Percentiles rank a stretch among this genome's conserved stretches.
phyloP scores from a whole-genome alignment of 1,139 yeast species.

The Suzukiozyma palmioleophila region DNA sequence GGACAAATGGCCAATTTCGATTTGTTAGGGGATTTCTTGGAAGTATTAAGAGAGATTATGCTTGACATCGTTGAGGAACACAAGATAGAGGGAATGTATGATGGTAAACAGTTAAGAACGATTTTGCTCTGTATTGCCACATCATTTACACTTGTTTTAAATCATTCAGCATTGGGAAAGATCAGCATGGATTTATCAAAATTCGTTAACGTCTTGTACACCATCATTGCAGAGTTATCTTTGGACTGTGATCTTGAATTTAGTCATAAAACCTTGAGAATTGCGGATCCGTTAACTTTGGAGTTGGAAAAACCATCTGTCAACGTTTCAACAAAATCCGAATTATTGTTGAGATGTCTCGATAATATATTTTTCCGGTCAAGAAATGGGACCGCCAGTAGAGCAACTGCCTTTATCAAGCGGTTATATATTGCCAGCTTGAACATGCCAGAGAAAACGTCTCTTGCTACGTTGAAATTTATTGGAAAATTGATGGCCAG shows the following conservation, averaged over 20 bases:
- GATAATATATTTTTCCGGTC: slow-evolving; percentile 81
- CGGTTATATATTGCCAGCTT: slow-evolving; percentile 62
- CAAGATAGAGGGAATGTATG: slow-evolving; percentile 32
- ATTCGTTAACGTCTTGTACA: slow-evolving; percentile 71
- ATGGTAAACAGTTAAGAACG: slow-evolving; percentile 52
- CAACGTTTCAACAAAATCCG: slow-evolving; percentile 85
- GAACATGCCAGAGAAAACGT: slow-evolving; percentile 85
- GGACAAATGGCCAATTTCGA: slow-evolving; percentile 93
- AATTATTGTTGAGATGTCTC: slow-evolving; percentile 68
- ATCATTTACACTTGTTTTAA: slow-evolving; percentile 76
- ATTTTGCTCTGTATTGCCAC: slow-evolving; percentile 80
- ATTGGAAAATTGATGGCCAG: slow-evolving; percentile 70
- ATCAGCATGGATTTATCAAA: slow-evolving; percentile 63
- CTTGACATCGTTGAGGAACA: slow-evolving; percentile 38
- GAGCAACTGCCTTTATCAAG: slow-evolving; percentile 83
- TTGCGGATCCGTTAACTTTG: slow-evolving; percentile 65
- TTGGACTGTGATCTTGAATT: slow-evolving; percentile 83
- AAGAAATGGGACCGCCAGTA: slow-evolving; percentile 60
- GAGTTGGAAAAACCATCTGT: slow-evolving; percentile 59
- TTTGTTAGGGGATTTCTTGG: slow-evolving; percentile 84
- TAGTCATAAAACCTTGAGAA: slow-evolving; percentile 72
- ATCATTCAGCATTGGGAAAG: slow-evolving; percentile 57
- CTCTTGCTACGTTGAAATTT: slow-evolving; percentile 72
- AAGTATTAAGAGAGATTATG: slow-evolving; percentile 79
- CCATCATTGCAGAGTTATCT: slow-evolving; percentile 60